phyloP scores from a whole-genome alignment of 805 yeast species.

The Saturnispora sanitii region DNA sequence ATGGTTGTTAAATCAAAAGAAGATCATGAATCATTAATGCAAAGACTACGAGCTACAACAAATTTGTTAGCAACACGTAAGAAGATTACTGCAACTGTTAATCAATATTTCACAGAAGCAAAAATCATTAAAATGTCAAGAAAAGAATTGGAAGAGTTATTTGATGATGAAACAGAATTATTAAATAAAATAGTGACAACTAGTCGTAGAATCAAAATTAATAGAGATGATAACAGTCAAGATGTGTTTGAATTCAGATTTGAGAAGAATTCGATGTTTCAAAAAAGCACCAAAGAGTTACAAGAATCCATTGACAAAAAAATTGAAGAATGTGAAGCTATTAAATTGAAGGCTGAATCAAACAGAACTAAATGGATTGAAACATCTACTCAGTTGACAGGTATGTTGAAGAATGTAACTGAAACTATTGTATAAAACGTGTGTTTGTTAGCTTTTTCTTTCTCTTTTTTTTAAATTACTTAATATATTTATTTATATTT shows the following conservation, averaged over 20 bases:
- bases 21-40: constrained; percentile 16
- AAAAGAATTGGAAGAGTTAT: constrained; percentile 19
- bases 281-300: constrained; percentile 17
- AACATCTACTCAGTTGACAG: constrained; percentile 12
- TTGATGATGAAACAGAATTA: constrained; percentile 21
- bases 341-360: constrained; percentile 14
- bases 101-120: constrained; percentile 17
- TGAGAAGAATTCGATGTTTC: constrained; percentile 14
- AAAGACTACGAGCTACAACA: constrained; percentile 17
- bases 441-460: too few species aligned
- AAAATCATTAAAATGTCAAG: constrained; percentile 18
- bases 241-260: constrained; percentile 20
- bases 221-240: constrained; percentile 11
- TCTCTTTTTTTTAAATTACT: neutral
- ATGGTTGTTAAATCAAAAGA: constrained; percentile 16
- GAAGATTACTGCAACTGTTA: constrained; percentile 19
- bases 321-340: constrained; percentile 19
- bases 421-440: constrained; percentile 2
- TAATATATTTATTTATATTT: neutral
- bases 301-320: constrained; percentile 17
- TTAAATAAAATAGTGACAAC: constrained; percentile 15
- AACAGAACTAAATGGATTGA: constrained; percentile 21
- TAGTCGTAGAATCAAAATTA: constrained; percentile 16
- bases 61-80: constrained; percentile 19
- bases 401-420: constrained; percentile 4